These are phyloP conservation scores for Nidularia pulvinata DNA, from an alignment of 768 basidiomycete species.

Conservation along the genomic window DNA sequence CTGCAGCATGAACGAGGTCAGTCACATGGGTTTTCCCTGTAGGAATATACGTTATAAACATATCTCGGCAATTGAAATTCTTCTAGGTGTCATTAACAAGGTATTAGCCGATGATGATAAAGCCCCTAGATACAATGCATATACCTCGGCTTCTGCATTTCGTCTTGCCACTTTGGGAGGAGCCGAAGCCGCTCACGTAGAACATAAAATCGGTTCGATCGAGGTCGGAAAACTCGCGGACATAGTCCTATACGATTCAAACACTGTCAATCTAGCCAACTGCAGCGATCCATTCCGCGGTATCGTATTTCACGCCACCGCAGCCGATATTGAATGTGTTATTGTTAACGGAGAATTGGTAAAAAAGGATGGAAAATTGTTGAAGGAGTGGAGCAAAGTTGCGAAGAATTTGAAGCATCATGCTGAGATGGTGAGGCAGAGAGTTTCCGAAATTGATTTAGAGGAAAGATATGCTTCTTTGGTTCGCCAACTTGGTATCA, in stretches of 20 bases:
- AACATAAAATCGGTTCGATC: neutral
- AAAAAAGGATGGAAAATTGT: constrained; percentile 4
- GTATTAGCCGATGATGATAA: neutral
- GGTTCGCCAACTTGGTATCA: neutral
- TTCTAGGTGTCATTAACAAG: neutral
- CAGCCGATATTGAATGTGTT: neutral
- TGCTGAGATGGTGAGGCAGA: neutral
- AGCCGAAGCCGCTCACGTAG: neutral
- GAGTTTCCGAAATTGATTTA: neutral
- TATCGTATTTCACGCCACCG: neutral
- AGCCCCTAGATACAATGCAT: neutral
- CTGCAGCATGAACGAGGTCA: neutral
- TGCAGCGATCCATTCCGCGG: neutral
- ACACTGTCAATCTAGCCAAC: neutral
- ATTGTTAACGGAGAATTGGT: neutral
- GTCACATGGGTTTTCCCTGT: neutral
- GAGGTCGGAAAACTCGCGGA: neutral
- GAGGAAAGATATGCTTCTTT: neutral
- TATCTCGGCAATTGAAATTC: neutral
- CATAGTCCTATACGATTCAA: neutral
- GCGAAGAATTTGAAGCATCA: constrained; percentile 5
- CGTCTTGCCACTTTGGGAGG: neutral
- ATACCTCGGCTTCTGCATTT: neutral
- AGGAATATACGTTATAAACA: neutral
- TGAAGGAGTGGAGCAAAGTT: constrained; percentile 11